Base-by-base conservation (phyloP, 805 yeast genomes). In the Yarrowia keelungensis region DNA sequence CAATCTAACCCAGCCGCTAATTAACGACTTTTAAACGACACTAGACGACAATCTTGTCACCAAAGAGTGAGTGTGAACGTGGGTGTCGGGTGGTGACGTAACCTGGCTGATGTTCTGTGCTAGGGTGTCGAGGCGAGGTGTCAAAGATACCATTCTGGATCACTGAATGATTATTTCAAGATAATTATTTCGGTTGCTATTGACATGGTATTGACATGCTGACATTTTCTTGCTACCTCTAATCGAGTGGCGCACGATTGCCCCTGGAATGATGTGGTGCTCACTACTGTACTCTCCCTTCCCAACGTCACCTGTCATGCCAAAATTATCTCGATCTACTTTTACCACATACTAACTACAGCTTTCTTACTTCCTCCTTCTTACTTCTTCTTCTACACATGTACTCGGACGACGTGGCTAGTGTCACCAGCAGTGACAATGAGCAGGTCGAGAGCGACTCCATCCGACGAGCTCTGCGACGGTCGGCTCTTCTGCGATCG, bases 391-490 rank as follows among this genome's bases (percentile, higher is more conserved):
- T 12, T 2, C 26, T 8, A 16, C 38, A 12, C 35, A 53, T 53
- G 59, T 56, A 56, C 47, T 56, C 62, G 39, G 65, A 59, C 38
- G 65, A 59, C 10, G 65, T 59, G 42, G 51, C 65, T 8, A 43
- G 51, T 16, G 65, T 59, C 50, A 45, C 65, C 14, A 43, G 51
- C 56, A 47, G 56, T 36, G 67, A 62, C 67, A 62, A 47, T 10
- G 56, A 49, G 46, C 47, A 62, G 65, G 50, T 45, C 39, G 67
- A 62, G 41, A 62, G 45, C 56, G 67, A 61, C 45, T 45, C 67
- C 43, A 62, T 62, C 56, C 43, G 67, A 22, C 46, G 54, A 15
- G 56, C 56, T 5, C 56, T 62, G 46, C 67, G 67, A 9, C 56
- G 67, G 2, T 62, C 67, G 39, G 67, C 56, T 5, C 47, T 62